Evolutionary conservation across 2,329 filamentous ascomycete genomes (phyloP), one percentile per base, ranked within the genome.

Genomic region (Monilinia vaccinii-corymbosi): DNA sequence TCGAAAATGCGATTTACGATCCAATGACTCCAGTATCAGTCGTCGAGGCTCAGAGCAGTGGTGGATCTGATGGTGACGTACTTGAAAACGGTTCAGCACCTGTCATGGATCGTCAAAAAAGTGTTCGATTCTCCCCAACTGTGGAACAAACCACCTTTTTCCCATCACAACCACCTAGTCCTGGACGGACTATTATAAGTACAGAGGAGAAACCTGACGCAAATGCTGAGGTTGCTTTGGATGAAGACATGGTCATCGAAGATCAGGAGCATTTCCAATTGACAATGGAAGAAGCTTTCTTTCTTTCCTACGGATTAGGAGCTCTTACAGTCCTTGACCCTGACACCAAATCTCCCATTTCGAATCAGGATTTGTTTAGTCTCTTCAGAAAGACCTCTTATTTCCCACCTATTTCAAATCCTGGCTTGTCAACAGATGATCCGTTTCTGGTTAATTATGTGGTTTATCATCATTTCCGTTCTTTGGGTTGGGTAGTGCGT

Each of bases 381-480:
- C 25, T 60, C 9, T 60, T 49, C 34, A 40, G 89, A 38, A 82
- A 81, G 55, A 76, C 86, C 66, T 91, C 87, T 0, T 85, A 85
- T 67, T 88, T 87, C 56, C 88, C 88, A 9, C 79, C 86, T 10
- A 67, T 72, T 0, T 66, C 71, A 3, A 71, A 68, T 16, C 68
- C 71, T 9, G 70, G 74, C 13, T 77, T 91, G 3, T 78, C 81
- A 18, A 84, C 91, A 0, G 91, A 96, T 71, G 89, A 96, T 68
- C 81, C 84, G 0, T 99, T 99, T 73, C 76, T 97, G 23, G 73
- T 96, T 0, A 86, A 90, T 61, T 99, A 97, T 70, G 85, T 85
- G 14, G 90, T 90, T 21, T 99, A 96, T 72, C 94, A 99, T 71
- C 93, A 99, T 72, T 99, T 96, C 75, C 87, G 94, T 42, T 96